Evolutionary conservation across 108 stramenopile genomes (phyloP), one percentile per base, ranked within the genome.

Genomic region (Nitzschia palea): DNA sequence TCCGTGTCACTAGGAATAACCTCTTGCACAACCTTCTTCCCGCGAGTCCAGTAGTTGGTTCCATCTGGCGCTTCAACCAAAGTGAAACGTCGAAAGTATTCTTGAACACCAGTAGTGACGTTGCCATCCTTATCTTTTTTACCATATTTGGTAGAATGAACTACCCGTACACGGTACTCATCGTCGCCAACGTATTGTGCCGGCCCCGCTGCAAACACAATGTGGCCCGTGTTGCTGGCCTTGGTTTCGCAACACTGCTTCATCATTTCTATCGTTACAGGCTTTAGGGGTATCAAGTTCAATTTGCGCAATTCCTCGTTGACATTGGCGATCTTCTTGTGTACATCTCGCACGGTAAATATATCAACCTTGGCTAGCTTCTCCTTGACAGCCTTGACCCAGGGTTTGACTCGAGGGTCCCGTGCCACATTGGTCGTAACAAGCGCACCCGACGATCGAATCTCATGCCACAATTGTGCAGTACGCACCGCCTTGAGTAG

Each of bases 81-180:
- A 14, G 29, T 44, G 40, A 68, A 68, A 20, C 67, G 54, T 25
- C 55, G 54, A 68, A 43, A 68, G 42, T 68, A 68, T 44, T 68
- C 67, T 29, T 68, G 67, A 27, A 68, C 67, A 8, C 67, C 67
- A 3, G 44, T 28, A 3, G 67, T 56, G 54, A 44, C 47, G 22
- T 68, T 36, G 2, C 67, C 67, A 23, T 68, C 29, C 28, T 68
- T 30, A 8, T 43, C 55, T 28, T 26, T 28, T 25, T 50, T 53
- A 28, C 70, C 70, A 62, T 55, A 42, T 23, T 63, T 61, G 29
- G 73, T 74, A n/a, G 73, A 74, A 32, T 74, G 73, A 57, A 68
- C 60, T 15, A 74, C 65, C 15, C 60, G 55, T 30, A 74, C 42
- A 22, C 67, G 73, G 29, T 68, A 74, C 59, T 60, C 55, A 27